Evolutionary conservation across 495 filamentous ascomycete species (phyloP).

Genomic region (Clavariopsis aquatica): DNA sequence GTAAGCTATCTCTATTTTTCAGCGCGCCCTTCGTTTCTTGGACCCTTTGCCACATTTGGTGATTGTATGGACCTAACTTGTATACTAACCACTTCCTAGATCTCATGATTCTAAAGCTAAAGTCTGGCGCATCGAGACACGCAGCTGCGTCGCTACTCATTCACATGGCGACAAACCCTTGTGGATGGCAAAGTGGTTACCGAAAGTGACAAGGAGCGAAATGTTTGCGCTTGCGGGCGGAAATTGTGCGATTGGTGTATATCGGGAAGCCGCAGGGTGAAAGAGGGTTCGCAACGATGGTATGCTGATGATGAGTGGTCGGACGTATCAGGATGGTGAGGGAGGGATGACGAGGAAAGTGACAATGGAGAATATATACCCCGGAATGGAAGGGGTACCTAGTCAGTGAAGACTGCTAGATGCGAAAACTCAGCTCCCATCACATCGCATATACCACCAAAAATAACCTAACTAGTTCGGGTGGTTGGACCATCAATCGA

Average conservation of each 20-base stretch:
- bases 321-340: too few species aligned
- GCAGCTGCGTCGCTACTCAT: conserved; percentile 87
- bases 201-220: conserved; percentile 70
- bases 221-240: conserved; percentile 85
- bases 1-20: conserved; percentile 50
- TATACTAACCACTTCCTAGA: conserved; percentile 39
- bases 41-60: not conserved
- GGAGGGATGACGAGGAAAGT: too few species aligned
- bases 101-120: conserved; percentile 90
- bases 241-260: conserved; percentile 78
- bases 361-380: too few species aligned
- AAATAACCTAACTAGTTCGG: too few species aligned
- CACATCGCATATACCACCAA: too few species aligned
- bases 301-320: too few species aligned
- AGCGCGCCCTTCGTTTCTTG: too few species aligned
- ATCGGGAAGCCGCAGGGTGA: conserved; percentile 69
- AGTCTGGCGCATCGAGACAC: conserved; percentile 85
- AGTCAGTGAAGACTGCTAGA: too few species aligned
- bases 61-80: too few species aligned
- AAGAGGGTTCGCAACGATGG: not conserved
- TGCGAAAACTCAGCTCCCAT: too few species aligned
- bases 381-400: too few species aligned
- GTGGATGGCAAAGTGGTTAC: conserved; percentile 88
- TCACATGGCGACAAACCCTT: conserved; percentile 83
- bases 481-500: too few species aligned